Base-by-base conservation (phyloP, 768 basidiomycete genomes). In the Butyriboletus loyo region DNA sequence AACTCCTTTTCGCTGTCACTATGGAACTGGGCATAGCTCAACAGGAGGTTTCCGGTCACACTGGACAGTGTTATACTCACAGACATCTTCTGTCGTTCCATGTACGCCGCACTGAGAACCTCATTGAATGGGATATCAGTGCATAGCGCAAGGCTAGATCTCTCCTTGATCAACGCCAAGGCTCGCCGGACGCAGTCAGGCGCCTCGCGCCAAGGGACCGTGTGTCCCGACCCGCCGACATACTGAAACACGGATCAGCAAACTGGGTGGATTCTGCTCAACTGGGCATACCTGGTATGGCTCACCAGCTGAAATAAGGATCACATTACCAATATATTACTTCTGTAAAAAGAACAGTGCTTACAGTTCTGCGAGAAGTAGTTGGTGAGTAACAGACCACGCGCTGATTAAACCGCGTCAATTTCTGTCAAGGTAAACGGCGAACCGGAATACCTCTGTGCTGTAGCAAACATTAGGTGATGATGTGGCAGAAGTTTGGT, bases 331-430 rank as follows among this genome's bases (percentile, higher is more conserved):
- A 41, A 37, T 4, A 22, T 14, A 15, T n/a, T 7, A 35, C 19
- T 11, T 39, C n/a, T 27, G 9, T 31, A 42, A 10, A 28, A 24
- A 24, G n/a, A 46, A 41, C 5, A 6, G 47, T 19, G 69, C 83
- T 64, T 64, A 89, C 89, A 82, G 52, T 92, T 92, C 57, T 92
- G 89, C 14, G 89, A 91, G 60, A 92, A 92, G 61, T 92, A 92
- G 61, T 88, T 86, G 5, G 89, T 86, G 44, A 92, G 70, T 4
- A 91, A 68, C 4, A 76, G 66, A 7, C 89, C 89, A 37, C 87
- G 81, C 59, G 81, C 89, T 91, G 50, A 21, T 22, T 50, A 55
- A 48, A 49, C 36, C 39, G 27, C 35, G 34, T 63, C 19, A 58
- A 54, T 34, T 34, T 27, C 5, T 24, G 35, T 44, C 37, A 56